A percentile compares a stretch with the other conserved stretches of the same genome.
phyloP scores from a whole-genome alignment of 345 rosid species.

The Populus simonii region DNA sequence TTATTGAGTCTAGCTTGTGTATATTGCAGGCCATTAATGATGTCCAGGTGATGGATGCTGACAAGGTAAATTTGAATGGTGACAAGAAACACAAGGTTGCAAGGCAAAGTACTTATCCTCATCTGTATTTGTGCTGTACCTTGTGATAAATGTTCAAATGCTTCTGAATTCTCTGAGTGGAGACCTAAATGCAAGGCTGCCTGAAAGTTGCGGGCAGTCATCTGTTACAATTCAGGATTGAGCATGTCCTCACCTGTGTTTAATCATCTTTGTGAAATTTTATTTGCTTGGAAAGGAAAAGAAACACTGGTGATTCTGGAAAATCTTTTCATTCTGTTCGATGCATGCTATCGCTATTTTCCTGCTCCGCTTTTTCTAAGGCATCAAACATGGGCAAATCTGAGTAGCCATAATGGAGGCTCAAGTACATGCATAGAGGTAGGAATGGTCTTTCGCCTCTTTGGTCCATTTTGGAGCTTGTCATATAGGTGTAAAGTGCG shows the following conservation, averaged over 20 bases:
- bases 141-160: slow-evolving; percentile 23
- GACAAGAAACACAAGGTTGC: slow-evolving; percentile 10
- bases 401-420: background rate
- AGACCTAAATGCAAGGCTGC: slow-evolving; percentile 15
- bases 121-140: slow-evolving; percentile 18
- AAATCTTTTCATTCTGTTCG: background rate
- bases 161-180: slow-evolving; percentile 15
- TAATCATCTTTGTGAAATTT: slow-evolving; percentile 15
- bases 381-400: background rate
- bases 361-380: background rate
- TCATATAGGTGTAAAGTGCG: background rate
- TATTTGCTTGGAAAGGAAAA: background rate
- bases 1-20: background rate
- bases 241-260: slow-evolving; percentile 17
- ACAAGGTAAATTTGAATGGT: background rate
- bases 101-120: slow-evolving; percentile 20
- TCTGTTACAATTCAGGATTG: slow-evolving; percentile 17
- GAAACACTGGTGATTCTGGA: slow-evolving; percentile 9
- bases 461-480: background rate
- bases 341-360: background rate
- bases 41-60: slow-evolving; percentile 13
- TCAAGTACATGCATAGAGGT: background rate
- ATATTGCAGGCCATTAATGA: slow-evolving; percentile 23
- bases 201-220: background rate
- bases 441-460: background rate